These are phyloP conservation scores for Narthecium ossifragum DNA, from an alignment of 106 monocot species.

Conservation along the genomic window DNA sequence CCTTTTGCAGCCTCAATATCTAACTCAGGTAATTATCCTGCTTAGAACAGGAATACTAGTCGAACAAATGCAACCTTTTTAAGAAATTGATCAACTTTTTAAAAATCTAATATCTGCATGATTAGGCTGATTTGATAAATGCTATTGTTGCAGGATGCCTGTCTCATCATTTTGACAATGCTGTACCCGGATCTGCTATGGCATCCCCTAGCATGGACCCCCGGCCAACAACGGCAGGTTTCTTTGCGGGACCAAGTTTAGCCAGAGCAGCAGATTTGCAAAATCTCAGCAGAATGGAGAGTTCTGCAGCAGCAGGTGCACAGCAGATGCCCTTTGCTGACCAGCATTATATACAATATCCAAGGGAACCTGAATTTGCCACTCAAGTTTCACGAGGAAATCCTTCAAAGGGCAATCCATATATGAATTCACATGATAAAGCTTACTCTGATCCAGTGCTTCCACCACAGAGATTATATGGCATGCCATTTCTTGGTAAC, in stretches of 20 bases:
- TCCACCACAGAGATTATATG: conserved; percentile 57
- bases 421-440: conserved; percentile 57
- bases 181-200: conserved; percentile 33
- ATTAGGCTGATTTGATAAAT: conserved; percentile 43
- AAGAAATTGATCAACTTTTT: no score
- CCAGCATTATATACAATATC: conserved; percentile 50
- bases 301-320: conserved; percentile 18
- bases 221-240: conserved; percentile 27
- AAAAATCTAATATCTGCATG: no score
- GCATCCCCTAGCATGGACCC: conserved; percentile 32
- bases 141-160: conserved; percentile 29
- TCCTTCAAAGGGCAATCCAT: conserved; percentile 41
- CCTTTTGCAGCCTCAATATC: conserved; percentile 21
- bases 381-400: conserved; percentile 31
- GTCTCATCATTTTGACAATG: conserved; percentile 40
- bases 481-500: conserved; percentile 45
- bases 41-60: conserved; percentile 35
- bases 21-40: conserved; percentile 39
- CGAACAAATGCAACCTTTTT: conserved; percentile 29
- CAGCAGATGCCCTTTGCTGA: conserved; percentile 51
- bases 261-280: conserved; percentile 26
- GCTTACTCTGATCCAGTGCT: conserved; percentile 45
- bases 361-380: conserved; percentile 53
- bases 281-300: conserved; percentile 39
- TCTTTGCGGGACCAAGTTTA: conserved; percentile 29